A percentile compares a stretch with the other conserved stretches of the same genome.
Conservation (phyloP, 495 filamentous ascomycete species). For the Daldinia childiae region DNA sequence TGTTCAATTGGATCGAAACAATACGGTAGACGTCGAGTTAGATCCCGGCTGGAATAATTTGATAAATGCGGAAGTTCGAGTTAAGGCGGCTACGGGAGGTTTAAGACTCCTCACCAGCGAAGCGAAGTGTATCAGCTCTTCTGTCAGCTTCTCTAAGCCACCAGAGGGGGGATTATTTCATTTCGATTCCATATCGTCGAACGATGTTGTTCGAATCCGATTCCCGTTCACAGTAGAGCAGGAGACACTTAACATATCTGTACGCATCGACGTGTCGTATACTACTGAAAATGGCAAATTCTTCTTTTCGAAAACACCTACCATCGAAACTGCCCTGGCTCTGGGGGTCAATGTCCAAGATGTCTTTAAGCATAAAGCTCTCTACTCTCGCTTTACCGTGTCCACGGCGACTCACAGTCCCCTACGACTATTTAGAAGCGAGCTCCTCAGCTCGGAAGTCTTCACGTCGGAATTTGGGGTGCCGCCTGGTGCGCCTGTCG, state of each 20-base stretch:
- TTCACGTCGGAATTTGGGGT: conserved; percentile 73
- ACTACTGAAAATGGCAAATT: conserved; percentile 77
- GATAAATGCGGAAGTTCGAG: conserved; percentile 70
- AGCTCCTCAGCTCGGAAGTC: conserved; percentile 71
- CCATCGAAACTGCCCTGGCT: conserved; percentile 75
- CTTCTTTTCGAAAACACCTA: conserved; percentile 69
- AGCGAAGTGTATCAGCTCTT: conserved; percentile 64
- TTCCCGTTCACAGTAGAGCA: conserved; percentile 90
- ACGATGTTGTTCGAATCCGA: conserved; percentile 64
- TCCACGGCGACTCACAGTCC: conserved; percentile 79
- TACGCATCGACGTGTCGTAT: conserved; percentile 82
- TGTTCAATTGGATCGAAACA: conserved; percentile 80
- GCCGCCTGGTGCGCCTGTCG: conserved; percentile 61
- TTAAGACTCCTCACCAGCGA: conserved; percentile 82
- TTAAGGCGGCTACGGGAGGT: conserved; percentile 86
- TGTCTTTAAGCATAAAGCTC: conserved; percentile 81
- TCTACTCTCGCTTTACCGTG: conserved; percentile 91
- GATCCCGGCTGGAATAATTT: conserved; percentile 82
- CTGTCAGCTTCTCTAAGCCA: conserved; percentile 63
- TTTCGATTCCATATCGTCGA: conserved; percentile 63
- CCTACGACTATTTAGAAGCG: conserved; percentile 74
- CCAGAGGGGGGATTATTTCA: conserved; percentile 72
- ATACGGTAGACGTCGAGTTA: conserved; percentile 77
- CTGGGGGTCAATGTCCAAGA: conserved; percentile 97
- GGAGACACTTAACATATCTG: conserved; percentile 72